Evolutionary conservation across 2,329 filamentous ascomycete genomes (phyloP).

Genomic region (Thielaviopsis populi): DNA sequence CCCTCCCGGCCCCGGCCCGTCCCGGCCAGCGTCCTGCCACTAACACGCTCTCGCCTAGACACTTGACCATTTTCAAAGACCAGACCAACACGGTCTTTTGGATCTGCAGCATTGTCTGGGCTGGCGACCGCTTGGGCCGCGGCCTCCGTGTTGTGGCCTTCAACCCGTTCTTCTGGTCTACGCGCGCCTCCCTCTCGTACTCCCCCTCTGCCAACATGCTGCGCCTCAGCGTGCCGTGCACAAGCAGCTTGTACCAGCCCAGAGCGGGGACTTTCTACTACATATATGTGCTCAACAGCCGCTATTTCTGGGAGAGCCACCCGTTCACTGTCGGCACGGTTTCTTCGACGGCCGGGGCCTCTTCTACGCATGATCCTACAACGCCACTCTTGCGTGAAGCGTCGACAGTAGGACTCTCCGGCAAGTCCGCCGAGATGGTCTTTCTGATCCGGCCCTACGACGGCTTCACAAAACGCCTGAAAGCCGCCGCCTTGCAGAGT

Average conservation of each 20-base stretch:
- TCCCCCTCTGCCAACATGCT: slow-evolving; percentile 29
- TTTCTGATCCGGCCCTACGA: slow-evolving; percentile 34
- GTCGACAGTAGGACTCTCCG: neutral
- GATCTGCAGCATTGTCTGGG: slow-evolving; percentile 35
- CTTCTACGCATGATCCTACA: slow-evolving; percentile 22
- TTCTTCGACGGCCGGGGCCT: neutral
- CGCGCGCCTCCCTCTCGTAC: slow-evolving; percentile 25
- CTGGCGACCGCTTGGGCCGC: slow-evolving; percentile 33
- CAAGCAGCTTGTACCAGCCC: slow-evolving; percentile 24
- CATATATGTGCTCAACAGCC: slow-evolving; percentile 28
- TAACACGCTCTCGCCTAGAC: slow-evolving; percentile 22
- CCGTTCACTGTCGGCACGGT: slow-evolving; percentile 33
- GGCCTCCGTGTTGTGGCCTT: slow-evolving; percentile 29
- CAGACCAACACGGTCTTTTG: slow-evolving; percentile 31
- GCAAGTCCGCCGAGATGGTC: slow-evolving; percentile 22
- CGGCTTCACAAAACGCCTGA: slow-evolving; percentile 29
- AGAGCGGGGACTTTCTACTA: slow-evolving; percentile 32
- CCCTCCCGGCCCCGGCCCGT: too few relatives aligned
- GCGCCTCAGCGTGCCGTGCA: slow-evolving; percentile 27
- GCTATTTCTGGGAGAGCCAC: slow-evolving; percentile 34
- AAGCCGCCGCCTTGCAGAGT: slow-evolving; percentile 21
- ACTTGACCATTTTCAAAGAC: slow-evolving; percentile 35
- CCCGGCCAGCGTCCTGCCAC: slow-evolving; percentile 18
- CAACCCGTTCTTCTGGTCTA: slow-evolving; percentile 26
- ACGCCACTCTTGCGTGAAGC: slow-evolving; percentile 23